These are phyloP conservation scores for Haplographium delicatum DNA, from an alignment of 495 filamentous ascomycete genomes.

Conservation along the genomic window DNA sequence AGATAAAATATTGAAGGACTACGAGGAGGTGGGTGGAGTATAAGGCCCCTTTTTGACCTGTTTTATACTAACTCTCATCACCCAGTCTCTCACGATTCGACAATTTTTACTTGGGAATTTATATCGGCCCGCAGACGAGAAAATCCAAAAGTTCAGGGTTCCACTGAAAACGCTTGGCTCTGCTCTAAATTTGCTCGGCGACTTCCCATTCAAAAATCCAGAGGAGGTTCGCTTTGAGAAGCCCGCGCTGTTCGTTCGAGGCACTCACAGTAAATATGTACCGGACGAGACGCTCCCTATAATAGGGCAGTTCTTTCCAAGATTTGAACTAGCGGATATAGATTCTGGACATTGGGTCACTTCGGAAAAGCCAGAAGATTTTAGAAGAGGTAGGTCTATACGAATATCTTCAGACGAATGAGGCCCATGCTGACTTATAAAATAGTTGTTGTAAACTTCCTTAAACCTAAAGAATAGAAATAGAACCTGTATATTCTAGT, in stretches of 20 bases:
- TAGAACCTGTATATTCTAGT: conserved; percentile 31
- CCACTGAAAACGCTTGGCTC: conserved; percentile 46
- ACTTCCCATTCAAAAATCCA: conserved; percentile 77
- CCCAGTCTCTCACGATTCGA: conserved; percentile 65
- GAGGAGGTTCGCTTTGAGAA: conserved; percentile 59
- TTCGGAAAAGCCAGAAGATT: conserved; percentile 84
- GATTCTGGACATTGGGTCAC: conserved; percentile 94
- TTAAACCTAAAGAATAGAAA: conserved; percentile 49
- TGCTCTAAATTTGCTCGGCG: conserved; percentile 63
- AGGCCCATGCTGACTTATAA: conserved; percentile 5
- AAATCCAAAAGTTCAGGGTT: conserved; percentile 38
- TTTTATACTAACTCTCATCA: neutral
- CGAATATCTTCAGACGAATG: neutral
- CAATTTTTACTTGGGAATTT: conserved; percentile 95
- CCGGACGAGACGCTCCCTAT: conserved; percentile 81
- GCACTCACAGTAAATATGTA: conserved; percentile 79
- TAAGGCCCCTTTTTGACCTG: neutral
- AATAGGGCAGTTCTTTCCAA: conserved; percentile 86
- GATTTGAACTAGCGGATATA: conserved; percentile 72
- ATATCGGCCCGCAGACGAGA: conserved; percentile 35
- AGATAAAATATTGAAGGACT: conserved; percentile 69
- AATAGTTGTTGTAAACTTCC: conserved; percentile 56
- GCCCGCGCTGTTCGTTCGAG: conserved; percentile 77
- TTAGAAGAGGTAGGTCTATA: conserved; percentile 62
- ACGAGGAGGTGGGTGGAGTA: conserved; percentile 64